These are phyloP conservation scores for Alternaria brassicicola DNA, from an alignment of 2,329 filamentous ascomycete species.

Conservation along the genomic window DNA sequence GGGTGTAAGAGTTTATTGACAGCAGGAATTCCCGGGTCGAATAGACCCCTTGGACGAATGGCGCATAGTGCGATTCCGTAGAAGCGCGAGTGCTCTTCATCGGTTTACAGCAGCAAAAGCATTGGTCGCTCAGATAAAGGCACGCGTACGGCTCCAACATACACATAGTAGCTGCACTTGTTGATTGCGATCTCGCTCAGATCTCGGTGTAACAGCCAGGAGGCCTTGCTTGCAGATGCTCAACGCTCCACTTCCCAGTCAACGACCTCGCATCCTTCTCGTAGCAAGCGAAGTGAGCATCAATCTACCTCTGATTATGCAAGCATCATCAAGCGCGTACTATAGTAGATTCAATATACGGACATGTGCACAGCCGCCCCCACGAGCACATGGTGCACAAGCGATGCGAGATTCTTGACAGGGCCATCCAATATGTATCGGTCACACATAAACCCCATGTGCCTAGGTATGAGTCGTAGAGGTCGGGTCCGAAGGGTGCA, in stretches of 20 bases:
- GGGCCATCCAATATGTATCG: background rate
- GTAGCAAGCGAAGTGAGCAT: slow-evolving; percentile 2
- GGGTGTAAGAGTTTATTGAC: background rate
- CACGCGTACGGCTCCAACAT: background rate
- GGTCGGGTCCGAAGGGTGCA: background rate
- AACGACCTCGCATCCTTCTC: background rate
- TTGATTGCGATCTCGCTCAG: background rate
- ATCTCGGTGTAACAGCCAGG: background rate
- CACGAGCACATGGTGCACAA: background rate
- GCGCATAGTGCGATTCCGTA: background rate
- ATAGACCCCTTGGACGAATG: background rate
- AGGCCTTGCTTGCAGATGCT: background rate
- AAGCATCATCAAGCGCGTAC: slow-evolving; percentile 6
- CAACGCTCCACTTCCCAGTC: background rate
- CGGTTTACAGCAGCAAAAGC: background rate
- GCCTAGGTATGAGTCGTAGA: background rate
- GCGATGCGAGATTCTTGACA: slow-evolving; percentile 2
- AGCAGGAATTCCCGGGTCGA: background rate
- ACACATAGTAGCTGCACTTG: background rate
- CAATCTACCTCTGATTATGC: slow-evolving; percentile 1
- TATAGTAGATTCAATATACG: slow-evolving; percentile 9
- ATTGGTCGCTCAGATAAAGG: background rate
- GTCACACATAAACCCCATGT: background rate
- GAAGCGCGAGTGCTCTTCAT: background rate
- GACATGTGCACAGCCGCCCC: slow-evolving; percentile 3